Percentiles rank a stretch among this genome's conserved stretches.
Evolutionary conservation across 768 basidiomycete genomes (phyloP).

Genomic region (Hypsizygus marmoreus): DNA sequence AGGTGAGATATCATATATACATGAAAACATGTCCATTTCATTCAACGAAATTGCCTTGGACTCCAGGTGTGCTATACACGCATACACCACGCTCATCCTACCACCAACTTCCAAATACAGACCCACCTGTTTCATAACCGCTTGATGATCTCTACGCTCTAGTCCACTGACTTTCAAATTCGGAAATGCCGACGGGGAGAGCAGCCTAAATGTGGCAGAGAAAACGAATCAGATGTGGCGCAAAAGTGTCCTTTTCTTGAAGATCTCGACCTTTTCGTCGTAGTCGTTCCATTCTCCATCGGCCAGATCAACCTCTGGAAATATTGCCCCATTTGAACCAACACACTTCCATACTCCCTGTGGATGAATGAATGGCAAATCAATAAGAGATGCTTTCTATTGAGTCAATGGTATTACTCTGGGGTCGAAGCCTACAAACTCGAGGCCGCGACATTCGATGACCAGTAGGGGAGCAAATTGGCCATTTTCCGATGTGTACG

Average conservation of each 20-base stretch:
- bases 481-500: slow-evolving; percentile 65
- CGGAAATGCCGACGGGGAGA: slow-evolving; percentile 70
- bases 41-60: no score
- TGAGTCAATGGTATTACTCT: slow-evolving; percentile 41
- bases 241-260: neutral
- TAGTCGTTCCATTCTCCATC: slow-evolving; percentile 86
- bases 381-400: neutral
- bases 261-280: slow-evolving; percentile 73
- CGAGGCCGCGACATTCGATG: slow-evolving; percentile 86
- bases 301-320: slow-evolving; percentile 64
- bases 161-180: slow-evolving; percentile 65
- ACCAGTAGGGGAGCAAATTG: slow-evolving; percentile 65
- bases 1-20: neutral
- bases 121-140: no score
- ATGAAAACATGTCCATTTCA: neutral
- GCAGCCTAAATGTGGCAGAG: slow-evolving; percentile 41
- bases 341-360: slow-evolving; percentile 81
- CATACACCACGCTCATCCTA: no score
- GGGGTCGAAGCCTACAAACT: slow-evolving; percentile 79
- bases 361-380: neutral
- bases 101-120: no score
- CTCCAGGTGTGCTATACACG: no score
- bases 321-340: slow-evolving; percentile 58
- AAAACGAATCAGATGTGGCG: slow-evolving; percentile 8
- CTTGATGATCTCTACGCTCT: slow-evolving; percentile 46